phyloP scores from a whole-genome alignment of 257 asterid species.

The Lavandula angustifolia region DNA sequence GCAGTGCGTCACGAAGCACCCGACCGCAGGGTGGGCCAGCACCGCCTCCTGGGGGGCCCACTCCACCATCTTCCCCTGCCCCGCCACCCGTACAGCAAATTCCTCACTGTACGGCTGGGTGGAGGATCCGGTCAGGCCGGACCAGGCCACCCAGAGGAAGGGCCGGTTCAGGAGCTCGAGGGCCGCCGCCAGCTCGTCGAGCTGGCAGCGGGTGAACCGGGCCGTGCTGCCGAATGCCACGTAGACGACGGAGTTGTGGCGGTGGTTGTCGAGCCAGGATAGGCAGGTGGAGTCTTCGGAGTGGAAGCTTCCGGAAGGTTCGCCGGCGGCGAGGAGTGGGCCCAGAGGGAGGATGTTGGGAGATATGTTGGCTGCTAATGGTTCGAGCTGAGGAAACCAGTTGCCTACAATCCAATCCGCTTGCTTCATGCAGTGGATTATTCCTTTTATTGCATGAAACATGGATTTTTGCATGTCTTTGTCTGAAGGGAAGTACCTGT shows the following conservation, averaged over 20 bases:
- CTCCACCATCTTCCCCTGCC: conserved; percentile 51
- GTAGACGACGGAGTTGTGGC: conserved; percentile 49
- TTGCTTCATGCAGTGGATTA: conserved; percentile 11
- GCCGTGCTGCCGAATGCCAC: conserved; percentile 71
- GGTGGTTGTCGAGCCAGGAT: conserved; percentile 58
- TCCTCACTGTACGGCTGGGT: too few species aligned
- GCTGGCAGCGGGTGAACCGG: conserved; percentile 44
- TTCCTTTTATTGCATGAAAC: conserved; percentile 21
- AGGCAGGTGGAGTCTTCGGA: conserved; percentile 56
- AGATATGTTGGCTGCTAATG: conserved; percentile 20
- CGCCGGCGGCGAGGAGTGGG: conserved; percentile 46
- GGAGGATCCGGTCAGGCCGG: too few species aligned
- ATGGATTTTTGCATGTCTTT: conserved; percentile 33
- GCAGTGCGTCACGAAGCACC: too few species aligned
- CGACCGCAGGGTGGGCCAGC: conserved; percentile 52
- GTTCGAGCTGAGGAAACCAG: conserved; percentile 48
- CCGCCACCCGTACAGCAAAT: conserved; percentile 34
- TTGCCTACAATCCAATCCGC: conserved; percentile 56
- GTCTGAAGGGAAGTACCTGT: conserved; percentile 54
- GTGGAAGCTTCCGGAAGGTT: conserved; percentile 38
- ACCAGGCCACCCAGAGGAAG: too few species aligned
- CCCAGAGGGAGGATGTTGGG: conserved; percentile 54
- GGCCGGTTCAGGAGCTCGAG: conserved; percentile 54
- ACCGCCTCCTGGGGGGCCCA: conserved; percentile 78
- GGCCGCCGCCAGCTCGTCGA: conserved; percentile 49